Percentiles rank a stretch among this genome's conserved stretches.
These are phyloP conservation scores for Diplodia sapinea DNA, from an alignment of 2,329 filamentous ascomycete species.

Conservation along the genomic window DNA sequence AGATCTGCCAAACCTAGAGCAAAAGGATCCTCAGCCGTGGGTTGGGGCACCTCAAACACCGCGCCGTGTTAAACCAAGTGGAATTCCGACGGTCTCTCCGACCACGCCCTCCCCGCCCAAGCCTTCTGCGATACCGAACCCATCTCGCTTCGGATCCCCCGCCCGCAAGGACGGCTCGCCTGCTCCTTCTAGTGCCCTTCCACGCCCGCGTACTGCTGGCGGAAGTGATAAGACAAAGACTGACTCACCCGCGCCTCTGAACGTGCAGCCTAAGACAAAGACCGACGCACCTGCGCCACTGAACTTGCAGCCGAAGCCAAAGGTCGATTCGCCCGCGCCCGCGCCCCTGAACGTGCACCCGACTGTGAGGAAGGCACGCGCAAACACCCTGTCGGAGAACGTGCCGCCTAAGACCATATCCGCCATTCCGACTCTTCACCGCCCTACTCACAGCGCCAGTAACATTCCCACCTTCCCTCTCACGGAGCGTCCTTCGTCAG, in stretches of 20 bases:
- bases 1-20: conserved; percentile 72
- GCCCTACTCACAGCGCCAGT: conserved; percentile 15
- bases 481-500: conserved; percentile 24
- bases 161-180: conserved; percentile 55
- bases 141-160: conserved; percentile 51
- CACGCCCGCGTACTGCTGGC: conserved; percentile 12
- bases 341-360: not conserved
- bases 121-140: conserved; percentile 46
- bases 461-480: conserved; percentile 17
- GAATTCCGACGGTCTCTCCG: conserved; percentile 37
- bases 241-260: conserved; percentile 10
- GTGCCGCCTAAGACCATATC: conserved; percentile 16
- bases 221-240: not conserved
- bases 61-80: conserved; percentile 37
- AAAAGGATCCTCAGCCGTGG: conserved; percentile 41
- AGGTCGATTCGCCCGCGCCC: conserved; percentile 8
- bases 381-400: conserved; percentile 27
- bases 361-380: conserved; percentile 9
- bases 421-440: conserved; percentile 21
- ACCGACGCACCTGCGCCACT: conserved; percentile 8
- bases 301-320: not conserved
- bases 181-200: conserved; percentile 30
- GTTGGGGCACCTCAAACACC: conserved; percentile 44
- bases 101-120: conserved; percentile 47
- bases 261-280: not conserved